Evolutionary conservation across 768 basidiomycete species (phyloP).

Genomic region (Rhodotorula diobovata): DNA sequence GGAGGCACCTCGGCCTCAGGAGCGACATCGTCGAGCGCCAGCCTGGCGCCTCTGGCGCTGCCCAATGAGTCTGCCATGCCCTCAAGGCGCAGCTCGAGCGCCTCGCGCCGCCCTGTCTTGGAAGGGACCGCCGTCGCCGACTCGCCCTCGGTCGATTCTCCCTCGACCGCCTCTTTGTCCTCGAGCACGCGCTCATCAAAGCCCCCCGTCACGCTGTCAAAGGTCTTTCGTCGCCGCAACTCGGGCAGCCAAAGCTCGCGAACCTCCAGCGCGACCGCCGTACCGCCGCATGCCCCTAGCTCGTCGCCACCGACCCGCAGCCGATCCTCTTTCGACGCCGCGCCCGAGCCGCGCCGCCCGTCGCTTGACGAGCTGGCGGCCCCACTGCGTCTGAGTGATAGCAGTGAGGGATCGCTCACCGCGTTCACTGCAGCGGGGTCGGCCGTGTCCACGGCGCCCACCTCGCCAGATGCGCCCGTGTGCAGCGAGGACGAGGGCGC

Average conservation of each 20-base stretch:
- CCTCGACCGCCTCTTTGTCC: not conserved
- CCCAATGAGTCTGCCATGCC: no score
- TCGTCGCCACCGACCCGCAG: not conserved
- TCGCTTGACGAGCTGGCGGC: not conserved
- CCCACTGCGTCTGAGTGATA: not conserved
- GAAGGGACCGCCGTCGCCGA: not conserved
- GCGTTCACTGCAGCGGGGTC: not conserved
- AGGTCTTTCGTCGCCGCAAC: slow-evolving; percentile 23
- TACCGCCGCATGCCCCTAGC: not conserved
- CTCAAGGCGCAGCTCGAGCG: slow-evolving; percentile 1
- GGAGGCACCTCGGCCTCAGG: not conserved
- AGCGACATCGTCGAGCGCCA: not conserved
- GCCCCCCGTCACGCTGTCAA: slow-evolving; percentile 28
- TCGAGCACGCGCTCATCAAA: not conserved
- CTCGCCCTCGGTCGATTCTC: not conserved
- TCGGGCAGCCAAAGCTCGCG: not conserved
- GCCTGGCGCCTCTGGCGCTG: no score
- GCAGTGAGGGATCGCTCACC: not conserved
- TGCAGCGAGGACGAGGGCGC: not conserved
- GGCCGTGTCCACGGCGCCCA: slow-evolving; percentile 17
- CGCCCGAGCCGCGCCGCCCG: not conserved
- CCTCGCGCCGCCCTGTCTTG: slow-evolving; percentile 1
- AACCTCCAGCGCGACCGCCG: not conserved
- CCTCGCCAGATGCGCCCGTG: slow-evolving; percentile 6
- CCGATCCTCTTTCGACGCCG: not conserved